Evolutionary conservation across 805 yeast genomes (phyloP).

Genomic region (Candida cerambycidarum): DNA sequence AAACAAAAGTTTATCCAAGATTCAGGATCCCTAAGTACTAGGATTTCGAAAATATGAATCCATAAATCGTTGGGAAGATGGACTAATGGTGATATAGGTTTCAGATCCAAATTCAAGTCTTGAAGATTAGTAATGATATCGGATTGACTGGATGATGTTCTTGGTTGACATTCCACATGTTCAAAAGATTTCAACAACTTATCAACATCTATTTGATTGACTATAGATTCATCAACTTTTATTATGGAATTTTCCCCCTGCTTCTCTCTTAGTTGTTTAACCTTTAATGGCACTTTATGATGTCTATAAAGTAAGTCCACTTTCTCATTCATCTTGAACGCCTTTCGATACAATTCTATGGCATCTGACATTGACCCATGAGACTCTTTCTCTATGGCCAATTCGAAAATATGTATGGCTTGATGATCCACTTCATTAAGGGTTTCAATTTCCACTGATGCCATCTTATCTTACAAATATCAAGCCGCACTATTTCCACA

Average conservation of each 20-base stretch:
- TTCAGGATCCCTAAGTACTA: conserved; percentile 52
- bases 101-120: conserved; percentile 21
- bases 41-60: conserved; percentile 45
- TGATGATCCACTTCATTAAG: conserved; percentile 20
- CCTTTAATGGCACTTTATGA: conserved; percentile 46
- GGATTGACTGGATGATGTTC: conserved; percentile 9
- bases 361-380: conserved; percentile 84
- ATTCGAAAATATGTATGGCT: conserved; percentile 67
- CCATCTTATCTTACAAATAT: conserved; percentile 2
- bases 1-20: conserved; percentile 64
- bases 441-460: conserved; percentile 2
- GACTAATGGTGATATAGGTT: conserved; percentile 38
- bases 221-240: conserved; percentile 34
- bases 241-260: conserved; percentile 29
- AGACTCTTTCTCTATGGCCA: conserved; percentile 69
- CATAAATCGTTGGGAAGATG: conserved; percentile 58
- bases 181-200: conserved; percentile 37
- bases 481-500: neutral
- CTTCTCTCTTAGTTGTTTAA: conserved; percentile 23
- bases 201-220: conserved; percentile 44
- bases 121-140: conserved; percentile 28
- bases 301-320: conserved; percentile 72
- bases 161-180: conserved; percentile 26
- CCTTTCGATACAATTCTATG: conserved; percentile 65
- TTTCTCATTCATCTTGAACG: conserved; percentile 55